Evolutionary conservation across 2,329 filamentous ascomycete species (phyloP).

Genomic region (Colletotrichum graminicola): DNA sequence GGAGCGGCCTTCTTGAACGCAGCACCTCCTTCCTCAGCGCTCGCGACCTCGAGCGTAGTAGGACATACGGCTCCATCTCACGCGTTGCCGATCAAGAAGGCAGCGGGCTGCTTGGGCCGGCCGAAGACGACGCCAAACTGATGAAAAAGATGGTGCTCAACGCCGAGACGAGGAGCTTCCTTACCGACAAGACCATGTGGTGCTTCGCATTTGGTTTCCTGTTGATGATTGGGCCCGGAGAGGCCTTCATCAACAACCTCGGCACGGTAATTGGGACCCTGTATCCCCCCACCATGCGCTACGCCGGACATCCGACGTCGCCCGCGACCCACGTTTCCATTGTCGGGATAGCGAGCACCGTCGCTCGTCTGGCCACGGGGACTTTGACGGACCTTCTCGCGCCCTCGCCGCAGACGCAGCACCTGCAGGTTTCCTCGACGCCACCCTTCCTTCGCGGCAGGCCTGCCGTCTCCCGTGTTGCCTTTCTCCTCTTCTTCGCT

Average conservation of each 20-base stretch:
- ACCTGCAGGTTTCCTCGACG: constrained; percentile 60
- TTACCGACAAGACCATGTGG: constrained; percentile 96
- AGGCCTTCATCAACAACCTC: constrained; percentile 97
- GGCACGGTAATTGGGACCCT: constrained; percentile 93
- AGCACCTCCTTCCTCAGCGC: constrained; percentile 72
- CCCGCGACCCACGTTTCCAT: constrained; percentile 93
- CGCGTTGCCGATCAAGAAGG: constrained; percentile 58
- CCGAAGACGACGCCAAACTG: constrained; percentile 64
- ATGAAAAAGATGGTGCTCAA: constrained; percentile 95
- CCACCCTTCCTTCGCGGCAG: constrained; percentile 44
- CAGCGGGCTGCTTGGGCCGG: constrained; percentile 53
- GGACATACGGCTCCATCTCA: constrained; percentile 73
- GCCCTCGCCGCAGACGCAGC: constrained; percentile 71
- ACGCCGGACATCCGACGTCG: constrained; percentile 63
- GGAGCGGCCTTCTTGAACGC: constrained; percentile 84
- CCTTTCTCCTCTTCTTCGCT: constrained; percentile 82
- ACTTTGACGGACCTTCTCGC: constrained; percentile 90
- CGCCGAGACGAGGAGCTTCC: constrained; percentile 86
- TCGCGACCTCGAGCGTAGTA: constrained; percentile 57
- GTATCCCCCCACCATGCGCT: constrained; percentile 68
- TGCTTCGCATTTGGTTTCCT: constrained; percentile 91
- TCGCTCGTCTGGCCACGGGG: constrained; percentile 91
- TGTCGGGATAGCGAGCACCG: constrained; percentile 88
- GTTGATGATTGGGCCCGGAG: constrained; percentile 92
- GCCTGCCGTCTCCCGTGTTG: constrained; percentile 80